Evolutionary conservation across 108 stramenopile species (phyloP).

Genomic region (Asterionellopsis glacialis): DNA sequence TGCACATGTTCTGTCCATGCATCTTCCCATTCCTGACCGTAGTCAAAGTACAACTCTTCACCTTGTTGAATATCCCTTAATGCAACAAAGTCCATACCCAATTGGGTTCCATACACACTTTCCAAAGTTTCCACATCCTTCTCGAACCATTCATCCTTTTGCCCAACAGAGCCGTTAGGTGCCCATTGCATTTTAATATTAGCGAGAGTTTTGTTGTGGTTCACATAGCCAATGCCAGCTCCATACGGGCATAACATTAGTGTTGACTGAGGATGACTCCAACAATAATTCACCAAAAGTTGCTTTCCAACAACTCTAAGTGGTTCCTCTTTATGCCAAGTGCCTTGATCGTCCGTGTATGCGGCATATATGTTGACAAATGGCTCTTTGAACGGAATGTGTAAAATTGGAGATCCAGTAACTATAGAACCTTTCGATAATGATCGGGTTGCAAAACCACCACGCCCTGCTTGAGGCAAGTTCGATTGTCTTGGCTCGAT

Average conservation of each 20-base stretch:
- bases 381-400: conserved; percentile 24
- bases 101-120: background rate
- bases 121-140: background rate
- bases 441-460: conserved; percentile 44
- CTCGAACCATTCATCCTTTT: conserved; percentile 18
- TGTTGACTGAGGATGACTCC: conserved; percentile 33
- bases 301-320: conserved; percentile 8
- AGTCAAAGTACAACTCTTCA: conserved; percentile 76
- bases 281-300: conserved; percentile 53
- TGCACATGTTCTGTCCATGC: conserved; percentile 63
- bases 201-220: background rate
- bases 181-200: conserved; percentile 25
- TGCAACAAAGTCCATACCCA: conserved; percentile 69
- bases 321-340: too few relatives aligned
- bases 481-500: conserved; percentile 12
- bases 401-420: conserved; percentile 29
- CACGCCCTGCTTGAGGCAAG: conserved; percentile 43
- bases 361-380: background rate
- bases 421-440: conserved; percentile 21
- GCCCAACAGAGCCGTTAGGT: conserved; percentile 9
- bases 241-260: conserved; percentile 46
- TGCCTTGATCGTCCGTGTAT: too few relatives aligned
- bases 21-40: conserved; percentile 58
- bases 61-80: conserved; percentile 63
- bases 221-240: conserved; percentile 32